Conservation (phyloP, 176 grass and related monocot genomes). For the Juncus inflexus region DNA sequence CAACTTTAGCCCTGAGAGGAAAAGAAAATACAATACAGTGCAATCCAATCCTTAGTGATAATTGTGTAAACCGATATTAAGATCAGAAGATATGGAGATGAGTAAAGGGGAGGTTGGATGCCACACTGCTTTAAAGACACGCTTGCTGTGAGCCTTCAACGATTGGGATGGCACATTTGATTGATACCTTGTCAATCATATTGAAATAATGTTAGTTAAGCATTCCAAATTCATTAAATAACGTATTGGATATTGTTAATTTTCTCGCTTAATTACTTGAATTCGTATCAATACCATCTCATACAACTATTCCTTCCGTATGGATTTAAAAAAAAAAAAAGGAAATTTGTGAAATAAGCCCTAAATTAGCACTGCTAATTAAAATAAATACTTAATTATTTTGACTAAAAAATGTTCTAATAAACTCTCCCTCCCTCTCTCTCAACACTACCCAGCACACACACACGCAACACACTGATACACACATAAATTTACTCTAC, state of each 20-base stretch:
- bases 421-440: background rate
- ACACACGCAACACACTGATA: background rate
- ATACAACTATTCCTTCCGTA: background rate
- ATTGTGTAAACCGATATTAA: slow-evolving; percentile 12
- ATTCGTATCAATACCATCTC: background rate
- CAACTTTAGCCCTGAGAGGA: no score
- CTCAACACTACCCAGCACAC: background rate
- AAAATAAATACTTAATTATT: no score
- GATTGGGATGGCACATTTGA: slow-evolving; percentile 14
- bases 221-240: no score
- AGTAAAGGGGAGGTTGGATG: slow-evolving; percentile 11
- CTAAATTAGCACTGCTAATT: no score
- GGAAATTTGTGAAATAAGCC: background rate
- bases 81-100: slow-evolving; percentile 26
- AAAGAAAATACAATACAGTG: no score
- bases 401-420: background rate
- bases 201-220: background rate
- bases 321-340: background rate
- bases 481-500: background rate
- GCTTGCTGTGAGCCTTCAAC: slow-evolving; percentile 10
- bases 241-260: background rate
- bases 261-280: background rate
- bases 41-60: background rate
- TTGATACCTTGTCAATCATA: slow-evolving; percentile 10
- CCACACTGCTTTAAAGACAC: slow-evolving; percentile 25